phyloP scores from a whole-genome alignment of 495 filamentous ascomycete genomes.

The Tuber calosporum region DNA sequence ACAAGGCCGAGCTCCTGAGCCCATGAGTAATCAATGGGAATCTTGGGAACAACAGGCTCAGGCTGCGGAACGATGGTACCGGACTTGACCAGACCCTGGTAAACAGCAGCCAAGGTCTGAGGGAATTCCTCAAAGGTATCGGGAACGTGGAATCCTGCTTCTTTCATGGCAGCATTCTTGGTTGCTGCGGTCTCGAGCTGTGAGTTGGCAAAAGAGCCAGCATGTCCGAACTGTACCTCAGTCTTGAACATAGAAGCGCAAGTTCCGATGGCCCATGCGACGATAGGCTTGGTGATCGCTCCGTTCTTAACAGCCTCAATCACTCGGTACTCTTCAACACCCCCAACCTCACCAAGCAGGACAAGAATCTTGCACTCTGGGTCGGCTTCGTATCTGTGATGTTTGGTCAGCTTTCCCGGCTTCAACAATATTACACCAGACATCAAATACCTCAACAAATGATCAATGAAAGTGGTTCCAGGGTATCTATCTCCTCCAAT shows the following conservation, averaged over 20 bases:
- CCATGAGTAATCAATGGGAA: slow-evolving; percentile 99
- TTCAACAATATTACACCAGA: neutral
- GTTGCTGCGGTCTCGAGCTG: slow-evolving; percentile 90
- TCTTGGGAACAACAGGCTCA: slow-evolving; percentile 94
- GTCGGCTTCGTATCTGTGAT: slow-evolving; percentile 69
- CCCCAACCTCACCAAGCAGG: slow-evolving; percentile 94
- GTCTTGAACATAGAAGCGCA: slow-evolving; percentile 99
- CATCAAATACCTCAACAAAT: slow-evolving; percentile 63
- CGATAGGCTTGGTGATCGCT: slow-evolving; percentile 91
- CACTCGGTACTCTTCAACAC: slow-evolving; percentile 98
- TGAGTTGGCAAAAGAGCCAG: slow-evolving; percentile 97
- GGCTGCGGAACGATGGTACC: slow-evolving; percentile 76
- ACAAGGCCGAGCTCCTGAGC: slow-evolving; percentile 98
- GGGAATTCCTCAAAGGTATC: slow-evolving; percentile 97
- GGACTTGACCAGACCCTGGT: slow-evolving; percentile 72
- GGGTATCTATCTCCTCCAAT: slow-evolving; percentile 99
- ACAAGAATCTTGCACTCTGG: slow-evolving; percentile 95
- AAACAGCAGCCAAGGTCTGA: slow-evolving; percentile 62
- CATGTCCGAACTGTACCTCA: slow-evolving; percentile 98
- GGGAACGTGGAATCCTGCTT: slow-evolving; percentile 89
- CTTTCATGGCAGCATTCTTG: slow-evolving; percentile 95
- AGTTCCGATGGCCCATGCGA: slow-evolving; percentile 98
- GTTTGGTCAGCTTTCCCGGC: slow-evolving; percentile 11
- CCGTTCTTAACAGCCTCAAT: slow-evolving; percentile 95
- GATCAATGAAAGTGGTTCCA: slow-evolving; percentile 98